These are phyloP conservation scores for Carex sylvatica DNA, from an alignment of 202 grass and related monocot species.

Conservation along the genomic window DNA sequence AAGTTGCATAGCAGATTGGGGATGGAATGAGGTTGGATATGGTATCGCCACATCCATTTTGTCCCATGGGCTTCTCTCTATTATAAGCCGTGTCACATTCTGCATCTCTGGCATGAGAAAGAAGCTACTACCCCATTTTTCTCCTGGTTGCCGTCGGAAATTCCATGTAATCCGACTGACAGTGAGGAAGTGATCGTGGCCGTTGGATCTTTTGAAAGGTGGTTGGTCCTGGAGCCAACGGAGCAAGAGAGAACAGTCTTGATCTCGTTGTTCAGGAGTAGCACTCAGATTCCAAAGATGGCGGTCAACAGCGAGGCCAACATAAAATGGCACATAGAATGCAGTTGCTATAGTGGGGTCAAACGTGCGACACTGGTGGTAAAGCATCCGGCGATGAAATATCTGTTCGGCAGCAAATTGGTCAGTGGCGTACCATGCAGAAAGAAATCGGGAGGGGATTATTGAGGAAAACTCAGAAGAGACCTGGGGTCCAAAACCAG, in stretches of 20 bases:
- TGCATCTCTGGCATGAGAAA: slow-evolving; percentile 68
- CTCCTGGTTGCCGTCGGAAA: slow-evolving; percentile 55
- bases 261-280: slow-evolving; percentile 55
- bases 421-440: slow-evolving; percentile 75
- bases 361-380: slow-evolving; percentile 60
- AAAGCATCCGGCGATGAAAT: slow-evolving; percentile 65
- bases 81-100: slow-evolving; percentile 79
- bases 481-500: slow-evolving; percentile 51
- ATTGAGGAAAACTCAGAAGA: slow-evolving; percentile 39
- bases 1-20: slow-evolving; percentile 44
- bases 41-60: slow-evolving; percentile 86
- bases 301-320: slow-evolving; percentile 56
- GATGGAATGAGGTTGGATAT: slow-evolving; percentile 88
- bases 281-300: slow-evolving; percentile 61
- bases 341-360: slow-evolving; percentile 49
- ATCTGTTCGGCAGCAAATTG: slow-evolving; percentile 80
- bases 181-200: slow-evolving; percentile 76
- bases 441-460: slow-evolving; percentile 40
- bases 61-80: slow-evolving; percentile 83
- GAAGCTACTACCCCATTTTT: slow-evolving; percentile 71
- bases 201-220: slow-evolving; percentile 49
- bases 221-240: slow-evolving; percentile 57
- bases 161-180: slow-evolving; percentile 92
- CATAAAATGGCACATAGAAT: slow-evolving; percentile 90
- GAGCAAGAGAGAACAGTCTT: slow-evolving; percentile 55